phyloP scores from a whole-genome alignment of 371 early-diverging fungal species.

The Chytridium lagenaria region DNA sequence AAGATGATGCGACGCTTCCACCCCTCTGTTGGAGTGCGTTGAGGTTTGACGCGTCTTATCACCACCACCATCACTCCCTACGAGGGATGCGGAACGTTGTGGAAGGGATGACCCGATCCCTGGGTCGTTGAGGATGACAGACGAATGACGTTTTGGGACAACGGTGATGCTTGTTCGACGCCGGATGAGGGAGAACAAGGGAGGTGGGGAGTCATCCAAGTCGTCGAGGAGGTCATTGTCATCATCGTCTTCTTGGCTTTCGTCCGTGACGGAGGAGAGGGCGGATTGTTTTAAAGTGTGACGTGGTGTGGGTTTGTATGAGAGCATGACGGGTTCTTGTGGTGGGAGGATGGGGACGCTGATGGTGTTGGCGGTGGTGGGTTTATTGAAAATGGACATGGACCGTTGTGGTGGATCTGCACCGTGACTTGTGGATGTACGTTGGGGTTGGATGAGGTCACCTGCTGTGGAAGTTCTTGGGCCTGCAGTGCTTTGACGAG shows the following conservation, averaged over 20 bases:
- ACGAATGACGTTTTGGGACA: background rate
- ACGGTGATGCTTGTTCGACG: background rate
- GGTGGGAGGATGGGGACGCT: too few species aligned
- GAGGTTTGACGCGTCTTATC: background rate
- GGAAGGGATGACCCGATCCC: background rate
- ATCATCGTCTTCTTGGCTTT: background rate
- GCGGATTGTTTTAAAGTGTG: too few species aligned
- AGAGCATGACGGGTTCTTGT: too few species aligned
- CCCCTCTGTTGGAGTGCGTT: background rate
- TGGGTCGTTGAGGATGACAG: background rate
- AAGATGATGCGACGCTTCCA: background rate
- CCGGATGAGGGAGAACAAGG: background rate
- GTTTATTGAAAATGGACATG: too few species aligned
- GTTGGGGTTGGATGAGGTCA: too few species aligned
- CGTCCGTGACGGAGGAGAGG: too few species aligned
- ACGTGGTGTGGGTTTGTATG: too few species aligned
- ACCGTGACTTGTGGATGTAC: too few species aligned
- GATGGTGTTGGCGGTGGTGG: too few species aligned
- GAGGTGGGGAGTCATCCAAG: background rate
- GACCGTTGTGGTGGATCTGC: too few species aligned
- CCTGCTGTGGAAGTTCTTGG: too few species aligned
- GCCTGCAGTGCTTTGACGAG: too few species aligned
- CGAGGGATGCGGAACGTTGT: background rate
- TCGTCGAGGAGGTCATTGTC: slow-evolving; percentile 6
- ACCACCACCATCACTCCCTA: background rate